Evolutionary conservation across 2,329 filamentous ascomycete genomes (phyloP), one percentile per base, ranked within the genome.

Genomic region (Coniochaeta sp.): DNA sequence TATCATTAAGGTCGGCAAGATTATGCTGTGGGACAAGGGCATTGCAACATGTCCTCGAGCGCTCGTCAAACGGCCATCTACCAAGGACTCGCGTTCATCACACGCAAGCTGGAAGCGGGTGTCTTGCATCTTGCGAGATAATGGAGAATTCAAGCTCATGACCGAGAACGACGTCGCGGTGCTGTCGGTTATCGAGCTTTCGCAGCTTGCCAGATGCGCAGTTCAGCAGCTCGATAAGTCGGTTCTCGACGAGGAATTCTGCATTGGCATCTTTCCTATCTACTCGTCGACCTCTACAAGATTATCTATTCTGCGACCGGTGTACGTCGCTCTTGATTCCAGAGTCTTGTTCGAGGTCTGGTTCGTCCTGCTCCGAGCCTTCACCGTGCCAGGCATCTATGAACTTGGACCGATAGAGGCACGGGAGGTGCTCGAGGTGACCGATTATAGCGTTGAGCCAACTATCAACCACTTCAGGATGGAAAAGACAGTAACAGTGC

Each of bases 281-380:
- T 98, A 99, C 73, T 87, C 91, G 0, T 82, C 89, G 10, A 86
- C 85, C 22, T 84, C 90, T 1, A 89, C 85, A 2, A 83, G 89
- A 19, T 79, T 93, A 60, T 89, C 89, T 7, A 84, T 93, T 30
- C 87, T 91, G 61, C 86, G 90, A n/a, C 93, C 95, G 0, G 87
- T 98, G 38, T 97, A 96, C 70, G 79, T 99, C 36, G 89, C 91
- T 3, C 76, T 97, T 52, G 93, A 98, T 66, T 93, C 86, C 28
- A 85, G 93, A 47, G 86, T 96, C 7, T 80, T 96, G n/a, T 96
- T 96, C 68, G 95, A 99, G 71, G 95, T 97, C 14, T 99, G 95
- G 95, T 93, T 96, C 68, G 93, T 96, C 7, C 78, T 99, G 10
- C 74, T 99, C 32, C 86, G 93, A 63, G 92, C 93, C 0, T 97